Evolutionary conservation across 2,329 filamentous ascomycete genomes (phyloP), one percentile per base, ranked within the genome.

Genomic region (Arthrobotrys sphaeroides): DNA sequence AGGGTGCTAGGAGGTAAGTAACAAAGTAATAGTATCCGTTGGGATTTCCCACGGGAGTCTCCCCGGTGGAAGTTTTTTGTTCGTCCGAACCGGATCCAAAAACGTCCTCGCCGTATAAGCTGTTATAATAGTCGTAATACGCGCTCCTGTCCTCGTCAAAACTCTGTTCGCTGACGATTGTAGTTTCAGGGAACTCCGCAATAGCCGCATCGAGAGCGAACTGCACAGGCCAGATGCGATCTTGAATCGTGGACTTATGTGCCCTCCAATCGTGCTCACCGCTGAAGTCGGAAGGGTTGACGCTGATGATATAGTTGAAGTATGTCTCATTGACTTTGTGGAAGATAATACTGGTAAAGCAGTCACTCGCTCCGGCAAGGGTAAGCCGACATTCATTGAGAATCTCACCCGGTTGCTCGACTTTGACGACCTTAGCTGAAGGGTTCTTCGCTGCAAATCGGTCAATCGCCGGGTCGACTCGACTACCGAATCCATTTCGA

Each of bases 301-400:
- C 89, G 67, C 91, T 86, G 28, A 97, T 85, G 0, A 92, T 94
- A 81, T 97, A 97, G 82, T 95, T 95, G 93, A 94, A 97, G 0
- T 87, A 86, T 5, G 85, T 87, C 0, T 81, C 77, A 7, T 92
- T 92, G 83, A 51, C 65, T n/a, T 61, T 53, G 31, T 77, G 62
- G 83, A 96, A 94, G 6, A 90, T 88, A 0, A 91, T 87, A 9
- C 90, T 92, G 16, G 88, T 90, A 80, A 90, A 93, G 81, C 92
- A 95, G 0, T 82, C 84, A 12, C 90, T 90, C 0, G 91, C 89
- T 22, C 91, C 91, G 38, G 88, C 84, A 57, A 91, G 83, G 26
- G 85, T 87, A 78, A 86, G 89, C 26, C 86, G 86, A 80, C 92
- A 96, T 26, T 86, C 84, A 18, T 85, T 84, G 2, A 88, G 82